These are phyloP conservation scores for Cordyceps javanica DNA, from an alignment of 2,329 filamentous ascomycete genomes.

Conservation along the genomic window DNA sequence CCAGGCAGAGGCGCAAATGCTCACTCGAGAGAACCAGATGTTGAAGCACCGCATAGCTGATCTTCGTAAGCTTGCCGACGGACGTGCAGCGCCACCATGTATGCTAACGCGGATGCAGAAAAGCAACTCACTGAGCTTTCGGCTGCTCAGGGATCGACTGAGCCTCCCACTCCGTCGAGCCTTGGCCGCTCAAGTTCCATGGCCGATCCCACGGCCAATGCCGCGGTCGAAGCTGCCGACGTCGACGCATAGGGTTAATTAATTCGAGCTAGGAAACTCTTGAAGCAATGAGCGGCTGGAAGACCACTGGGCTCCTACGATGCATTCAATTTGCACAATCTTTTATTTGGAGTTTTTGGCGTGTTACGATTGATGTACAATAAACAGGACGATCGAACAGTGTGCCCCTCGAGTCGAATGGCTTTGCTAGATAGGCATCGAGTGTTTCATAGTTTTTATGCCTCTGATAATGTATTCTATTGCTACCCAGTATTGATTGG, in stretches of 20 bases:
- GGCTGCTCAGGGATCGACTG: constrained; percentile 28
- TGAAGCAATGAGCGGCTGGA: not conserved
- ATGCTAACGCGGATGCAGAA: constrained; percentile 31
- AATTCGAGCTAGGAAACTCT: not conserved
- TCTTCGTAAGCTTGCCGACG: constrained; percentile 44
- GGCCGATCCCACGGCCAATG: constrained; percentile 30
- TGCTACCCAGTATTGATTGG: not conserved
- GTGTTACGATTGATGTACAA: not conserved
- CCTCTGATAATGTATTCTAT: not conserved
- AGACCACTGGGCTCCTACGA: not conserved
- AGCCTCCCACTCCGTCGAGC: constrained; percentile 44
- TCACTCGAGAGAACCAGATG: constrained; percentile 79
- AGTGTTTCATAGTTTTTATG: not conserved
- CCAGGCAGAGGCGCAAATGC: constrained; percentile 73
- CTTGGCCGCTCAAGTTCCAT: constrained; percentile 41
- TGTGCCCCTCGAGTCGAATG: not conserved
- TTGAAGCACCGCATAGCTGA: constrained; percentile 67
- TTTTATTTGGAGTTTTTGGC: not conserved
- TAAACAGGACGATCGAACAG: not conserved
- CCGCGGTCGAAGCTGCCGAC: constrained; percentile 28
- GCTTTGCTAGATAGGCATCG: constrained; percentile 1
- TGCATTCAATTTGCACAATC: not conserved
- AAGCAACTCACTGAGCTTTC: constrained; percentile 44
- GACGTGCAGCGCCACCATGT: not conserved
- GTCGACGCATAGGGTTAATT: not conserved